These are phyloP conservation scores for Fusarium sp. DNA, from an alignment of 2,329 filamentous ascomycete genomes.

Conservation along the genomic window DNA sequence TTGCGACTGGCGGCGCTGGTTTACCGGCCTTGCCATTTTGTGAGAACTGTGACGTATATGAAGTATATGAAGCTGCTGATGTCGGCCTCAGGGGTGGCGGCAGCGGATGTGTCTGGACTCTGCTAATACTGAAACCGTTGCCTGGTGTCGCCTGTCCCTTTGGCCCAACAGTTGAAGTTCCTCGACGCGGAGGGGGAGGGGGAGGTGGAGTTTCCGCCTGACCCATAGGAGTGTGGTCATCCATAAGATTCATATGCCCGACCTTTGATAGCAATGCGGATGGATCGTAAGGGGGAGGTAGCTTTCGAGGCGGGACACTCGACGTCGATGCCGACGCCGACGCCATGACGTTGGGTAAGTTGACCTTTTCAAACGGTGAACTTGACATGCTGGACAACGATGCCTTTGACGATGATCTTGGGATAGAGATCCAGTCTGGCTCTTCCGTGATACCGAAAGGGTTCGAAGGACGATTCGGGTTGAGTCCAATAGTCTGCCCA, in stretches of 20 bases:
- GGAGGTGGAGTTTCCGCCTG: slow-evolving; percentile 60
- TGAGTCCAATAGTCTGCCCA: slow-evolving; percentile 72
- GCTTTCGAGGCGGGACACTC: slow-evolving; percentile 62
- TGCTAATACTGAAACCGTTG: slow-evolving; percentile 41
- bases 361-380: slow-evolving; percentile 71
- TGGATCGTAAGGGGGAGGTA: slow-evolving; percentile 66
- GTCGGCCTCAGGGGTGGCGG: slow-evolving; percentile 51
- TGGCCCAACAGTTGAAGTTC: slow-evolving; percentile 48
- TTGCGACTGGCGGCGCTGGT: slow-evolving; percentile 69
- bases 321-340: slow-evolving; percentile 62
- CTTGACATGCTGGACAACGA: slow-evolving; percentile 70
- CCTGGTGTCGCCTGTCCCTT: slow-evolving; percentile 25
- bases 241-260: slow-evolving; percentile 59
- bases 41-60: slow-evolving; percentile 53
- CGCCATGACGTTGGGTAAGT: slow-evolving; percentile 61
- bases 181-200: slow-evolving; percentile 60
- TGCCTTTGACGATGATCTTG: slow-evolving; percentile 66
- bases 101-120: slow-evolving; percentile 48
- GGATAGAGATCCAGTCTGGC: slow-evolving; percentile 84
- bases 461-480: slow-evolving; percentile 81
- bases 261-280: slow-evolving; percentile 61
- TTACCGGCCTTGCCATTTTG: slow-evolving; percentile 54
- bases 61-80: slow-evolving; percentile 55
- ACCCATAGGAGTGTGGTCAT: slow-evolving; percentile 53
- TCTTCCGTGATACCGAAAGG: slow-evolving; percentile 82